Conservation (phyloP, 2,329 filamentous ascomycete genomes). For the Colletotrichum sp. region DNA sequence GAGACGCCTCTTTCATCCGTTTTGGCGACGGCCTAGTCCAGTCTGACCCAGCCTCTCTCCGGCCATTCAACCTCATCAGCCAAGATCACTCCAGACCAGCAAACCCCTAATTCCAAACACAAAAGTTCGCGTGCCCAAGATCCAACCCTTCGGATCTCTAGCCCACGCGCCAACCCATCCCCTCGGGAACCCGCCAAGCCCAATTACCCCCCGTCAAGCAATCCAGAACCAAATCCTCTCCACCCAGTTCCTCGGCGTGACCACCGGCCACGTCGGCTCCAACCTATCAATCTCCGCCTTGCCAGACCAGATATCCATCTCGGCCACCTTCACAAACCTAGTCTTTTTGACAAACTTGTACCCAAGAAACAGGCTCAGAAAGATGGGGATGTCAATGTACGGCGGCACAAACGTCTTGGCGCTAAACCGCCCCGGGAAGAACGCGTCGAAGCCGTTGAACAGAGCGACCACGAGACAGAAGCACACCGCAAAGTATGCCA, state of each 20-base stretch:
- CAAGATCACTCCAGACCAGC: not conserved
- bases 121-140: not conserved
- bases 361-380: constrained; percentile 64
- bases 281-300: constrained; percentile 42
- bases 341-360: constrained; percentile 73
- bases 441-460: constrained; percentile 76
- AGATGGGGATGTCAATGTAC: constrained; percentile 74
- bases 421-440: constrained; percentile 59
- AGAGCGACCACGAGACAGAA: constrained; percentile 70
- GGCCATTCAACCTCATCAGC: not conserved
- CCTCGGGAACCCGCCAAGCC: not conserved
- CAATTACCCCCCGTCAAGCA: constrained; percentile 27
- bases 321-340: constrained; percentile 41
- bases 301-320: constrained; percentile 46
- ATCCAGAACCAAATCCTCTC: constrained; percentile 47
- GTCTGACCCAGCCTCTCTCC: constrained; percentile 22
- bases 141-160: not conserved
- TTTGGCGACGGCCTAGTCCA: not conserved
- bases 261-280: constrained; percentile 40
- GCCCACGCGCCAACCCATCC: not conserved
- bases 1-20: not conserved
- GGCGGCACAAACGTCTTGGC: constrained; percentile 64
- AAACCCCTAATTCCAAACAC: not conserved
- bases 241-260: constrained; percentile 38
- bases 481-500: constrained; percentile 66